These are phyloP conservation scores for Tetracentron sinense DNA, from an alignment of 164 flowering plant genomes.

Conservation along the genomic window DNA sequence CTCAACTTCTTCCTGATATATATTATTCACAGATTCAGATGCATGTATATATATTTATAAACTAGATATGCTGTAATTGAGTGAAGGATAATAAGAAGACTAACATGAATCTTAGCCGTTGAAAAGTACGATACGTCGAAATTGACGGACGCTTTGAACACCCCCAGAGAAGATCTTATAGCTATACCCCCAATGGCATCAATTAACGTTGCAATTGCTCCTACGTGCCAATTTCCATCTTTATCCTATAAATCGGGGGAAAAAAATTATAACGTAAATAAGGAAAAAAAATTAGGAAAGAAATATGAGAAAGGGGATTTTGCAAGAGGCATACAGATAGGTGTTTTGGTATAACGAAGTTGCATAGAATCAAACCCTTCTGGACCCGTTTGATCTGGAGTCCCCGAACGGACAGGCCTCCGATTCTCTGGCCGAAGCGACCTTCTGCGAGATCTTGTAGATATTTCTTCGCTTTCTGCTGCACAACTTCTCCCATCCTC, in stretches of 20 bases:
- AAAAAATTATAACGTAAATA: not conserved
- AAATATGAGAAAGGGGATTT: no score
- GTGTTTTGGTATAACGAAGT: slow-evolving; percentile 20
- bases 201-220: slow-evolving; percentile 39
- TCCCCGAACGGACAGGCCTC: slow-evolving; percentile 14
- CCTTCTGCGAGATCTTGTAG: no score
- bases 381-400: slow-evolving; percentile 15
- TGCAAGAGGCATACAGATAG: slow-evolving; percentile 21
- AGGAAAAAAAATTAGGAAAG: not conserved
- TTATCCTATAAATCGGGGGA: slow-evolving; percentile 21
- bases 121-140: slow-evolving; percentile 30
- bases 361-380: slow-evolving; percentile 31
- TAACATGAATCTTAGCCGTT: slow-evolving; percentile 26
- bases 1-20: slow-evolving; percentile 38
- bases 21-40: not conserved
- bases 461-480: no score
- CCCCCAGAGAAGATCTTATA: slow-evolving; percentile 8
- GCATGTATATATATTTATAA: not conserved
- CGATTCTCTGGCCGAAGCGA: slow-evolving; percentile 15
- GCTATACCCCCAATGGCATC: slow-evolving; percentile 29
- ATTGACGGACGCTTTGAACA: slow-evolving; percentile 18
- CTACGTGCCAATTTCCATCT: slow-evolving; percentile 39
- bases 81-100: not conserved
- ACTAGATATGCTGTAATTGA: not conserved
- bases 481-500: no score